A percentile compares a stretch with the other conserved stretches of the same genome.
Conservation (phyloP, 2,329 filamentous ascomycete species). For the Trichoderma asperellum region DNA sequence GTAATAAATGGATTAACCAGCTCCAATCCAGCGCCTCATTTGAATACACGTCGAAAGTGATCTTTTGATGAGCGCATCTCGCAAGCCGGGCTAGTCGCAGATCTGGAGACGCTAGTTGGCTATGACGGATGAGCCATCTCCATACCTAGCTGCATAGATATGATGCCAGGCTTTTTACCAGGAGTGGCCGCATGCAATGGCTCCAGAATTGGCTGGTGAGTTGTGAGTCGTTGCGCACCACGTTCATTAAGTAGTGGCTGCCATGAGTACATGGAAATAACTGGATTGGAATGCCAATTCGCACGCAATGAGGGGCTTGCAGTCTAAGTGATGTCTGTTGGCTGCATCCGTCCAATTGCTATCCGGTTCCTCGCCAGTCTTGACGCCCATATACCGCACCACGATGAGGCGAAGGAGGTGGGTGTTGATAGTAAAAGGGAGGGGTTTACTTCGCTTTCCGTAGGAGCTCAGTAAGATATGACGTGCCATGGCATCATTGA, state of each 20-base stretch:
- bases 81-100: conserved; percentile 17
- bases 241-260: conserved; percentile 11
- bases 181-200: conserved; percentile 5
- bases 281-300: conserved; percentile 10
- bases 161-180: background rate
- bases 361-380: background rate
- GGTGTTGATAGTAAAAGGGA: conserved; percentile 23
- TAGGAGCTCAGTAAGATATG: conserved; percentile 6
- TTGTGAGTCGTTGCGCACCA: background rate
- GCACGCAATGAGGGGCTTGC: conserved; percentile 20
- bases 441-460: background rate
- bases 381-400: background rate
- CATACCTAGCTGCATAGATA: background rate
- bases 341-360: conserved; percentile 5
- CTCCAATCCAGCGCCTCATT: background rate
- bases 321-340: background rate
- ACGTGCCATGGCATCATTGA: conserved; percentile 16
- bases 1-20: conserved; percentile 7
- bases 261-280: background rate
- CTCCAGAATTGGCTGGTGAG: background rate
- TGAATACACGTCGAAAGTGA: background rate
- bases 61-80: conserved; percentile 9
- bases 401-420: conserved; percentile 1
- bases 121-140: conserved; percentile 19
- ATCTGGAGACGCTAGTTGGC: conserved; percentile 20